A percentile compares a stretch with the other conserved stretches of the same genome.
These are phyloP conservation scores for Lipomyces kockii DNA, from an alignment of 805 yeast species.

Conservation along the genomic window DNA sequence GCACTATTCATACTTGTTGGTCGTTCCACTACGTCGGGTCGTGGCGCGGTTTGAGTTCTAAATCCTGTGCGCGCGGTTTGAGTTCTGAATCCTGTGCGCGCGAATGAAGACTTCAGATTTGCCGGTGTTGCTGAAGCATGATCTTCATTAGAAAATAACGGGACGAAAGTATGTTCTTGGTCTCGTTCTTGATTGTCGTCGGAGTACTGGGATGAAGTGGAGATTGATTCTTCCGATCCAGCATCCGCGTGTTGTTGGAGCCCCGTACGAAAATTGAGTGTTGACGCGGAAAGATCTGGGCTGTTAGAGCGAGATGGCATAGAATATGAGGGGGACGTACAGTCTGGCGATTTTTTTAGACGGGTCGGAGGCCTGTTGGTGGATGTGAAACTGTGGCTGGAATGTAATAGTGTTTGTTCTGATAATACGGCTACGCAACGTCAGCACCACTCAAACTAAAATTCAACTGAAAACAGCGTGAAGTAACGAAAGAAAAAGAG, in stretches of 20 bases:
- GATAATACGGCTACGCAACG: background rate
- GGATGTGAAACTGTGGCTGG: background rate
- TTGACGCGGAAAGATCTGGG: slow-evolving; percentile 13
- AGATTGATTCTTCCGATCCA: background rate
- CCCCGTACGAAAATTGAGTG: slow-evolving; percentile 8
- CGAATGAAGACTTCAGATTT: slow-evolving; percentile 1
- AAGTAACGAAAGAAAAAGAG: background rate
- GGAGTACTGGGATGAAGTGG: slow-evolving; percentile 13
- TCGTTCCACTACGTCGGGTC: background rate
- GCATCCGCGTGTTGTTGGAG: background rate
- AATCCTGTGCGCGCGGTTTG: slow-evolving; percentile 1
- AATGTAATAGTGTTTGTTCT: background rate
- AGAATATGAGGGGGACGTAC: background rate
- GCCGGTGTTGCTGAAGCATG: slow-evolving; percentile 1
- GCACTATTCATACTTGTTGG: background rate
- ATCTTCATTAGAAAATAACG: background rate
- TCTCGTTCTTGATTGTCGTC: slow-evolving; percentile 8
- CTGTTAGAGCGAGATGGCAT: background rate
- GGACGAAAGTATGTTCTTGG: background rate
- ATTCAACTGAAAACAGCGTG: background rate
- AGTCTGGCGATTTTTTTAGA: background rate
- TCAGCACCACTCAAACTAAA: background rate
- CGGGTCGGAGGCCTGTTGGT: background rate
- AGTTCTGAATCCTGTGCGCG: background rate
- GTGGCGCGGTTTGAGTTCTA: background rate